phyloP scores from a whole-genome alignment of 345 rosid genomes.

The Lepidium africanum region DNA sequence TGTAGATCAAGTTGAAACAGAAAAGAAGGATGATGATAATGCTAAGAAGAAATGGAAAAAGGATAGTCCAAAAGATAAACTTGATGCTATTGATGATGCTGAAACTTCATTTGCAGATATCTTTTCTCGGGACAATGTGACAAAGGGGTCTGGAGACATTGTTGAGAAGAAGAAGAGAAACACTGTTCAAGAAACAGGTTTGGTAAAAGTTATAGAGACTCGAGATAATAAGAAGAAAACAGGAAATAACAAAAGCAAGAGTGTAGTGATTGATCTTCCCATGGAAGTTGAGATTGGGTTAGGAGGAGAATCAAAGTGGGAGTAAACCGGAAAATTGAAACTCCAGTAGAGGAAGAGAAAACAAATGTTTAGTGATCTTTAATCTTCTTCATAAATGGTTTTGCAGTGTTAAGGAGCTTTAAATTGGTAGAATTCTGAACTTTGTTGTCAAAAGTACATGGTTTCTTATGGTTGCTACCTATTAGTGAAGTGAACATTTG shows the following conservation, averaged over 20 bases:
- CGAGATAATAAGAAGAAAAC: slow-evolving; percentile 32
- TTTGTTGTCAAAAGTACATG: not conserved
- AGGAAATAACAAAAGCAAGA: slow-evolving; percentile 24
- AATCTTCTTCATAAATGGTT: not conserved
- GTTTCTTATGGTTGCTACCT: not conserved
- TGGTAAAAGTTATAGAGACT: slow-evolving; percentile 22
- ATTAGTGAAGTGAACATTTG: too few species aligned
- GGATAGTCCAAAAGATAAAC: slow-evolving; percentile 28
- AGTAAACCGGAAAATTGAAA: slow-evolving; percentile 11
- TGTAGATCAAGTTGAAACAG: not conserved
- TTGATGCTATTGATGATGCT: slow-evolving; percentile 51
- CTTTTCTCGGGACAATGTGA: slow-evolving; percentile 20
- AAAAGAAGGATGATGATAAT: slow-evolving; percentile 5
- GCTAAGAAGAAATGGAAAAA: slow-evolving; percentile 27
- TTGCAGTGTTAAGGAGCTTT: not conserved
- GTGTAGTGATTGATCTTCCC: slow-evolving; percentile 24
- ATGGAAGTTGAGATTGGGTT: slow-evolving; percentile 50
- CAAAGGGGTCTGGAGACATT: slow-evolving; percentile 16
- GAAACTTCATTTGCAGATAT: slow-evolving; percentile 62
- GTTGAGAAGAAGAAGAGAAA: slow-evolving; percentile 22
- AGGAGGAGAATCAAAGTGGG: slow-evolving; percentile 86
- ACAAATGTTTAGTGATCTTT: not conserved
- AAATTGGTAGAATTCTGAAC: not conserved
- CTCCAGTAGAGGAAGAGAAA: not conserved
- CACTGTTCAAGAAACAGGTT: slow-evolving; percentile 19